phyloP scores from a whole-genome alignment of 179 eudicot species.

The Gypsophila paniculata region DNA sequence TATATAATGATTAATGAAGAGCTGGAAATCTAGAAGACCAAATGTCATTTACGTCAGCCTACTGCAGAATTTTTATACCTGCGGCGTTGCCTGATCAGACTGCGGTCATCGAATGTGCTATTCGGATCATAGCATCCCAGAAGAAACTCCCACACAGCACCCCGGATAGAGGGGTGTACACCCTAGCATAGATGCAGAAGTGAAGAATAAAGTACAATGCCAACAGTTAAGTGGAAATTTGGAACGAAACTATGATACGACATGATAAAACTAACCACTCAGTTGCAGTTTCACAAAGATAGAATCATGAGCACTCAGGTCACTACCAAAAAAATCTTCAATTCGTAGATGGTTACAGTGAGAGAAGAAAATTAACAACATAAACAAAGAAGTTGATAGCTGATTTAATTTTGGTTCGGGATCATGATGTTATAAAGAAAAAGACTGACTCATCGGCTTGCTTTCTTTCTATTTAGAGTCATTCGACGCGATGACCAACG shows the following conservation, averaged over 20 bases:
- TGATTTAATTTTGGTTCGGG: no score
- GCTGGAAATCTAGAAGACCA: neutral
- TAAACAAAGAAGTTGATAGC: no score
- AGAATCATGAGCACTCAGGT: neutral
- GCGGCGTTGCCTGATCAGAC: slow-evolving; percentile 44
- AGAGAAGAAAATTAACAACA: neutral
- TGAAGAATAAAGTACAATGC: slow-evolving; percentile 12
- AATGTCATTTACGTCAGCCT: slow-evolving; percentile 7
- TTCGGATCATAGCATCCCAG: slow-evolving; percentile 46
- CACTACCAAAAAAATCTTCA: neutral
- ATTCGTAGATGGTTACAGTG: neutral
- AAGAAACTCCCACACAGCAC: slow-evolving; percentile 51
- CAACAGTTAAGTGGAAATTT: neutral
- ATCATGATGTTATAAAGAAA: no score
- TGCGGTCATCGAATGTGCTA: slow-evolving; percentile 47
- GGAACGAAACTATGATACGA: neutral
- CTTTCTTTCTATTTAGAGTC: no score
- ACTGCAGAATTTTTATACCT: slow-evolving; percentile 33
- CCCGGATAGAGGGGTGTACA: slow-evolving; percentile 45
- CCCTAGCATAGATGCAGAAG: slow-evolving; percentile 28
- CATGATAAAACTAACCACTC: neutral
- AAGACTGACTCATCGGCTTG: no score
- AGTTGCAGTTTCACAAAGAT: no score
- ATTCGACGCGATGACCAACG: no score
- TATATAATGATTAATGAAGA: neutral